Conservation (phyloP, 2,329 filamentous ascomycete genomes). For the Aquanectria penicillioides region DNA sequence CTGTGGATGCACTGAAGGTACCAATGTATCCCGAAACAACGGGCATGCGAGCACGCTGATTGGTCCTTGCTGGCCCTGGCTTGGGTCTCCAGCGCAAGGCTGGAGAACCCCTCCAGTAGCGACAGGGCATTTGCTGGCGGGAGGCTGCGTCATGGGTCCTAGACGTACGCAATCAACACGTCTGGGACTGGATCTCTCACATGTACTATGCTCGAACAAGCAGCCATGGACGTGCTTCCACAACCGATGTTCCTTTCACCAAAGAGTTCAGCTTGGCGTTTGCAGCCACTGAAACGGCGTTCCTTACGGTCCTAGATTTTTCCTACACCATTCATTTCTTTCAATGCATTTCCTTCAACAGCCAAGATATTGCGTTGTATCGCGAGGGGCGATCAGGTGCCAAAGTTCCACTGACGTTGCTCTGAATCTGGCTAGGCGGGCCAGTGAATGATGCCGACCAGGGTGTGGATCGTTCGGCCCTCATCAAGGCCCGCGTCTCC, state of each 20-base stretch:
- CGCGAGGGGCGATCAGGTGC: too few relatives aligned
- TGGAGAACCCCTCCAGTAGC: slow-evolving; percentile 37
- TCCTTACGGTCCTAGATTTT: too few relatives aligned
- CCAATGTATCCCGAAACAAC: slow-evolving; percentile 16
- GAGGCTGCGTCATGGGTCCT: slow-evolving; percentile 21
- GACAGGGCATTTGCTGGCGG: slow-evolving; percentile 8
- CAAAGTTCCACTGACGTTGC: neutral
- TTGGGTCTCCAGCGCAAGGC: slow-evolving; percentile 39
- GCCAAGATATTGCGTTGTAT: too few relatives aligned
- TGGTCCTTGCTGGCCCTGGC: slow-evolving; percentile 30
- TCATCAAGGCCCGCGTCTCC: slow-evolving; percentile 25
- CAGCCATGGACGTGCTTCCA: neutral
- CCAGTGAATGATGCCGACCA: neutral
- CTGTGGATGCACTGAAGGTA: slow-evolving; percentile 28
- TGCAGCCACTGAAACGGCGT: too few relatives aligned
- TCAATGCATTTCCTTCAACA: too few relatives aligned
- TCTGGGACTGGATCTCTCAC: neutral
- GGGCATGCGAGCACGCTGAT: slow-evolving; percentile 26
- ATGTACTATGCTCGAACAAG: slow-evolving; percentile 4
- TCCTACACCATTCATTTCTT: too few relatives aligned
- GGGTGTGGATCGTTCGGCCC: slow-evolving; percentile 9
- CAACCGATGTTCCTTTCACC: too few relatives aligned
- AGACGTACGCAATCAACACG: slow-evolving; percentile 16
- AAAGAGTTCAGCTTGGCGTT: too few relatives aligned
- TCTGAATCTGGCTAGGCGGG: slow-evolving; percentile 5